phyloP scores from a whole-genome alignment of 192 early-diverging fungal species.

The Geranomyces variabilis region DNA sequence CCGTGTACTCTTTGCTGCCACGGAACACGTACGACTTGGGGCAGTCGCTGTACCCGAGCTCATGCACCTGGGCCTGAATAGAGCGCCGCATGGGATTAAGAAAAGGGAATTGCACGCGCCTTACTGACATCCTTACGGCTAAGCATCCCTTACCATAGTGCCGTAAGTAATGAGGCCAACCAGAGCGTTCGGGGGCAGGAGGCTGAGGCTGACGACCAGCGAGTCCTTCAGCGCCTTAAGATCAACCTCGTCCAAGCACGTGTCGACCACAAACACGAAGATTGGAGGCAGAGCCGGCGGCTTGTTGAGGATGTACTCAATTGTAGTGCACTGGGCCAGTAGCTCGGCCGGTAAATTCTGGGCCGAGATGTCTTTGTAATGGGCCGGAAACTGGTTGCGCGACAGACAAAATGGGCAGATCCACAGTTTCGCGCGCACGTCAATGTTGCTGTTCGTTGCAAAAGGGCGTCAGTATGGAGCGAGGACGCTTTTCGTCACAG shows the following conservation, averaged over 20 bases:
- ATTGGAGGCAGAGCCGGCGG: conserved; percentile 85
- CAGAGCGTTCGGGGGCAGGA: conserved; percentile 88
- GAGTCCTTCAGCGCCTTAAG: conserved; percentile 95
- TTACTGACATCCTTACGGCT: not conserved
- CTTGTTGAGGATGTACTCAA: conserved; percentile 92
- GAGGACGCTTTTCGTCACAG: not conserved
- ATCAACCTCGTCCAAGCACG: conserved; percentile 93
- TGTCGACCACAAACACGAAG: conserved; percentile 97
- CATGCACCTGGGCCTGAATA: conserved; percentile 86
- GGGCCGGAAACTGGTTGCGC: conserved; percentile 95
- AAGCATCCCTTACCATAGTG: conserved; percentile 81
- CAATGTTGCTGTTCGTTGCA: conserved; percentile 75
- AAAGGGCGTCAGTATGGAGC: not conserved
- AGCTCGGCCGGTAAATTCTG: conserved; percentile 93
- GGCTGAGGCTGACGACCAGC: conserved; percentile 83
- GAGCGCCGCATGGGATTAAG: not conserved
- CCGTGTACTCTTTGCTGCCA: conserved; percentile 92
- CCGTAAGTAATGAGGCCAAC: conserved; percentile 97
- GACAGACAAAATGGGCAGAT: conserved; percentile 98
- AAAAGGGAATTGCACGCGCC: not conserved
- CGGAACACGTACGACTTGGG: conserved; percentile 98
- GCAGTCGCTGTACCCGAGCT: conserved; percentile 93
- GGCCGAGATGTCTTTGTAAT: conserved; percentile 93
- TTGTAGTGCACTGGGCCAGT: conserved; percentile 87
- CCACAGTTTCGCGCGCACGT: conserved; percentile 94